Evolutionary conservation across 2,329 filamentous ascomycete genomes (phyloP), one percentile per base, ranked within the genome.

Genomic region (Penicillium polonicum): DNA sequence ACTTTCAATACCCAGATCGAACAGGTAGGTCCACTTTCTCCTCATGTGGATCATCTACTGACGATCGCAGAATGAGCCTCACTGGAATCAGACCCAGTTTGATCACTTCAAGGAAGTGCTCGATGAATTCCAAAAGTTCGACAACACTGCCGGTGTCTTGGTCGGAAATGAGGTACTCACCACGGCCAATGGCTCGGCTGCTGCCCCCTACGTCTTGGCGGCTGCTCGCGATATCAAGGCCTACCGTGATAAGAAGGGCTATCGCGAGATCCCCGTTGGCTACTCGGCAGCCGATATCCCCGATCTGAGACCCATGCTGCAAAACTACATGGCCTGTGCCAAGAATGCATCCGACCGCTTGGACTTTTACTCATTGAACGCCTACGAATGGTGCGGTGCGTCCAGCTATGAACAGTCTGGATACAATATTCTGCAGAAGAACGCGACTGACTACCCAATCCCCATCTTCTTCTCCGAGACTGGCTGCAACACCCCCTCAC

Each of bases 401-500:
- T 74, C 74, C 23, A 72, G 74, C 35, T 92, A 86, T 75, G 64
- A 78, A 27, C 78, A 70, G 19, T 86, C 91, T 2, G 91, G 90
- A 57, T 96, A 96, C 76, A 70, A 79, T 46, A 79, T 80, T 61
- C 84, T 95, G 29, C 82, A 91, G 72, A 74, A 80, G 52, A 86
- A 88, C 63, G 86, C 89, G 6, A 82, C 82, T 38, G 75, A 84
- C 66, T 92, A 91, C 74, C 88, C 86, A 46, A 85, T 95, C n/a
- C 91, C 90, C 21, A 91, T 94, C 67, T 92, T 92, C 80, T 91
- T 96, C 76, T 92, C 90, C 35, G 91, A 96, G 76, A 94, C 90
- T 3, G 91, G 91, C 58, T 96, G 91, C 82, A 92, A 90, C 71
- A 73, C 72, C 10, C 68, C 70, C 12, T 70, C 69, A 9, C 78